phyloP scores from a whole-genome alignment of 768 basidiomycete genomes.

The Kwoniella heveanensis region DNA sequence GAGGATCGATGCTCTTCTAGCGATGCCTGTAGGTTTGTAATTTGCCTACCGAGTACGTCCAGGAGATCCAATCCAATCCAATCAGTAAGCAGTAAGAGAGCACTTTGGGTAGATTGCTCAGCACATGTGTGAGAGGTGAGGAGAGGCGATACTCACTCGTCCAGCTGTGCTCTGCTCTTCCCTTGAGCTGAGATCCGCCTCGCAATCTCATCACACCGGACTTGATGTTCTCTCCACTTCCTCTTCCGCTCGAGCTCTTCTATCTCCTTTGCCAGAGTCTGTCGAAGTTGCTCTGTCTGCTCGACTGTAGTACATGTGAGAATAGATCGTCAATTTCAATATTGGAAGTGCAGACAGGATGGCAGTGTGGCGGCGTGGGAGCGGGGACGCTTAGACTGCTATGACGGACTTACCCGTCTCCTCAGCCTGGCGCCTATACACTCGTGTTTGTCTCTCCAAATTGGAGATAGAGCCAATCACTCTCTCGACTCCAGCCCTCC shows the following conservation, averaged over 20 bases:
- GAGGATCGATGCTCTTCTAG: constrained; percentile 40
- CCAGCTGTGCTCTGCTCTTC: constrained; percentile 37
- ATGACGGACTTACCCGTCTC: constrained; percentile 37
- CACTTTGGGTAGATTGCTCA: neutral
- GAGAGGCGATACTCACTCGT: constrained; percentile 38
- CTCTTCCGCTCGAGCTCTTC: constrained; percentile 27
- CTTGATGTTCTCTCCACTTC: constrained; percentile 35
- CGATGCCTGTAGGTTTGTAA: constrained; percentile 28
- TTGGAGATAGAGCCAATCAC: constrained; percentile 37
- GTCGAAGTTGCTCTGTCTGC: constrained; percentile 27
- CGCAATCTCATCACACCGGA: constrained; percentile 48
- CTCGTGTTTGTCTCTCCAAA: constrained; percentile 36
- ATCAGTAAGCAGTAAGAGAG: neutral
- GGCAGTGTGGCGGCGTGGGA: too few species aligned
- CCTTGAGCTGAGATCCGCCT: constrained; percentile 31
- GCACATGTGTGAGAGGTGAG: neutral
- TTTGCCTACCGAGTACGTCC: constrained; percentile 35
- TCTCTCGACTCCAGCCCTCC: constrained; percentile 40
- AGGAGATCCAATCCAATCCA: too few species aligned
- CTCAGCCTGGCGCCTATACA: constrained; percentile 27
- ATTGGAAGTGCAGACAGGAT: too few species aligned
- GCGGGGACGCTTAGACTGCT: too few species aligned
- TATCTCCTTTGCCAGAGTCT: constrained; percentile 39
- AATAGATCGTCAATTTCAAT: too few species aligned
- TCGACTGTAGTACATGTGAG: too few species aligned